phyloP scores from a whole-genome alignment of 2,329 filamentous ascomycete species.

The Sclerotinia subarctica region DNA sequence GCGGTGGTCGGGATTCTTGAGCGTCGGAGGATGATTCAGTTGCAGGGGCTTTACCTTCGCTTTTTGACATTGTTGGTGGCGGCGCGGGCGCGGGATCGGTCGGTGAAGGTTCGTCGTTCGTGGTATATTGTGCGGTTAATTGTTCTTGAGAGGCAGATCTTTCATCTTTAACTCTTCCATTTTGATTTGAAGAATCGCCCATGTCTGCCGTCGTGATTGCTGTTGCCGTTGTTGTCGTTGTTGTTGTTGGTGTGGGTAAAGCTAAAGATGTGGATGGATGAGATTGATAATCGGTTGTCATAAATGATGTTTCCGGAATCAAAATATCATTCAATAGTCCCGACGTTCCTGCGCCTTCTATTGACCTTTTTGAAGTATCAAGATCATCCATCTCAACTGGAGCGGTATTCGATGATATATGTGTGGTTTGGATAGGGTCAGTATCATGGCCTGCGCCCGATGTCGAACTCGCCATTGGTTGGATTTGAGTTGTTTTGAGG shows the following conservation, averaged over 20 bases:
- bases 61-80: constrained; percentile 1
- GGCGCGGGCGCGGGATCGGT: not conserved
- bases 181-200: not conserved
- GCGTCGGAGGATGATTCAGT: not conserved
- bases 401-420: not conserved
- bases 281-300: not conserved
- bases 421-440: not conserved
- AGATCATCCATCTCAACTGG: constrained; percentile 11
- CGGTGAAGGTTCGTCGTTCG: not conserved
- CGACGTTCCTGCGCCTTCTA: constrained; percentile 11
- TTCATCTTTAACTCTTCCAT: not conserved
- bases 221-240: not conserved
- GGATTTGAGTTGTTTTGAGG: not conserved
- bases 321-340: constrained; percentile 16
- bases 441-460: not conserved
- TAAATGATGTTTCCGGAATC: constrained; percentile 12
- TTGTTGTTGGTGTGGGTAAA: not conserved
- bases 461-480: not conserved
- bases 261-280: not conserved
- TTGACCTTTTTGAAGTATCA: not conserved
- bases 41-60: constrained; percentile 13
- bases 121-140: not conserved
- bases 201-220: not conserved
- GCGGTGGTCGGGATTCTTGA: not conserved
- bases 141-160: not conserved